Evolutionary conservation across 345 rosid genomes (phyloP).

Genomic region (Boechera divaricarpa): DNA sequence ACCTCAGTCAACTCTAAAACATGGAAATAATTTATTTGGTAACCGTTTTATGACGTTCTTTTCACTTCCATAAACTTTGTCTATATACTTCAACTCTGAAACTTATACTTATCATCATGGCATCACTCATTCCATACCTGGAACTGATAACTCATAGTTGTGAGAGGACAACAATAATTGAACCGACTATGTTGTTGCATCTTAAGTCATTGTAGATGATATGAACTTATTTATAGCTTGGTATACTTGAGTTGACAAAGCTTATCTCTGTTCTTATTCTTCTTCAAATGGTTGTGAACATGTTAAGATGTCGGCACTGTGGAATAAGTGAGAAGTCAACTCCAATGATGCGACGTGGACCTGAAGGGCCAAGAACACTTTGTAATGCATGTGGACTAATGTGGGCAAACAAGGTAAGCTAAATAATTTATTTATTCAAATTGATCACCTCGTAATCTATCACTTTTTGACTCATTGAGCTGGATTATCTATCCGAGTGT

Average conservation of each 20-base stretch:
- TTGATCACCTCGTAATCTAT: neutral
- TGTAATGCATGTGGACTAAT: constrained; percentile 71
- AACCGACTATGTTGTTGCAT: constrained; percentile 22
- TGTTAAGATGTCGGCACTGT: constrained; percentile 60
- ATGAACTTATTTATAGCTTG: constrained; percentile 12
- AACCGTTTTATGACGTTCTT: neutral
- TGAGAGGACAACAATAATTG: neutral
- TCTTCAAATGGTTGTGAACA: constrained; percentile 33
- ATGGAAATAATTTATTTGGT: constrained; percentile 13
- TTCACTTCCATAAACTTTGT: constrained; percentile 27
- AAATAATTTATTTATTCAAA: neutral
- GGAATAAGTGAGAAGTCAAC: constrained; percentile 63
- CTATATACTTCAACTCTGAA: constrained; percentile 12
- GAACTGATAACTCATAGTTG: neutral
- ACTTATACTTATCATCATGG: neutral
- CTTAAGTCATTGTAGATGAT: constrained; percentile 22
- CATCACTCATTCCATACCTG: constrained; percentile 2
- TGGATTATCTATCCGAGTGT: neutral
- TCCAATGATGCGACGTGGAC: constrained; percentile 76
- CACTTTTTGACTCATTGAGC: neutral
- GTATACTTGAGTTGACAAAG: constrained; percentile 3
- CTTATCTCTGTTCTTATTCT: constrained; percentile 20
- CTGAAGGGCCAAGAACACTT: constrained; percentile 70
- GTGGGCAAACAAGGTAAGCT: constrained; percentile 70
- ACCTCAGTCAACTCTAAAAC: constrained; percentile 13